Base-by-base conservation (phyloP, 1,284 basidiomycete genomes). In the Agroathelia rolfsii region DNA sequence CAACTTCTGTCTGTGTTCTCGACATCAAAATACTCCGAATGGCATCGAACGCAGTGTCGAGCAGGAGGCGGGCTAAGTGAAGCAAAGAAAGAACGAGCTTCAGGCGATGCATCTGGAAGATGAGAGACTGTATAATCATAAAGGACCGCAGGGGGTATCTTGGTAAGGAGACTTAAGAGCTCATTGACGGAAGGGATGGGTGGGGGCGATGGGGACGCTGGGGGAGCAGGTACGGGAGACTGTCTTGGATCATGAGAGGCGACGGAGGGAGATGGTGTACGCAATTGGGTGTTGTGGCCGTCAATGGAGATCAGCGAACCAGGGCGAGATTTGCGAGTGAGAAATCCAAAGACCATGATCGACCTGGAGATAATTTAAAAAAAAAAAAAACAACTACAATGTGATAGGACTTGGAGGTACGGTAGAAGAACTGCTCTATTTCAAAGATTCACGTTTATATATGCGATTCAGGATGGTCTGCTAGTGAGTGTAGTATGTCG, bases 11-110 rank as follows among this genome's bases (percentile, higher is more conserved):
- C 70, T 5, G 53, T 55, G 42, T 77, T 76, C 40, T 76, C 72
- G 4, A 76, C 53, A 1, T 71, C 69, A 40, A 64, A 70, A 40
- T 62, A 77, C 36, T 59, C 62, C 33, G 69, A 67, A 51, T 85
- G 81, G 50, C 82, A 85, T 3, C 82, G 67, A 14, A 75, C 64
- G 38, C 81, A 85, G 44, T 85, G 81, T 11, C 80, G 56, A 28
- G 58, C 55, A 3, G 76, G 77, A 1, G 82, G 81, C 0, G 75
- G 76, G 0, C 60, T 54, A 26, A 85, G 67, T 2, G 60, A 51
- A 3, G 64, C 51, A 46, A 79, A 80, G 54, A 82, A 81, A 13
- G 39, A 44, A 36, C 43, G 45, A 32, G 32, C 12, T 19, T 9
- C 37, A 2, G 48, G 45, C 6, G 48, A 43, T 14, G 50, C 42